Evolutionary conservation across 495 filamentous ascomycete species (phyloP).

Genomic region (Podospora comata): DNA sequence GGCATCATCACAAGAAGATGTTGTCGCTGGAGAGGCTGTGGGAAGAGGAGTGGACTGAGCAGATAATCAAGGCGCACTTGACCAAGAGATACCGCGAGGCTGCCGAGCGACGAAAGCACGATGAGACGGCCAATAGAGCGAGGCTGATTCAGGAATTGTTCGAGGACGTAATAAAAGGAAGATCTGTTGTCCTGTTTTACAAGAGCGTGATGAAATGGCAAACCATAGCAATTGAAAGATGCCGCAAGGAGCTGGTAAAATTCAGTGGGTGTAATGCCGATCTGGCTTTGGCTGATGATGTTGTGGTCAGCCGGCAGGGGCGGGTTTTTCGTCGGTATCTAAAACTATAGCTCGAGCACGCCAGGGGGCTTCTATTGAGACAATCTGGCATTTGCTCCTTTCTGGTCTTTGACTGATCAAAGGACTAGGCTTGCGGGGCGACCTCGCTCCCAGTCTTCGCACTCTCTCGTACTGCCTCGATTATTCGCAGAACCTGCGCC

Average conservation of each 20-base stretch:
- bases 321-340: background rate
- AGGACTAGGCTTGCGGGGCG: conserved; percentile 9
- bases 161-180: background rate
- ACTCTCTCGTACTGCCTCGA: conserved; percentile 70
- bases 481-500: conserved; percentile 66
- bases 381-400: background rate
- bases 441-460: conserved; percentile 62
- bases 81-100: background rate
- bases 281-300: background rate
- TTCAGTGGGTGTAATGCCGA: background rate
- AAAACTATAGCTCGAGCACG: background rate
- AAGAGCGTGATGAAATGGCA: background rate
- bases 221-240: background rate
- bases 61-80: conserved; percentile 1
- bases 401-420: background rate
- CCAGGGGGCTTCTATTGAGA: background rate
- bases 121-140: background rate
- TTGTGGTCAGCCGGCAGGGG: background rate
- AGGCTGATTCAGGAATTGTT: background rate
- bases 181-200: background rate
- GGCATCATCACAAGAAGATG: background rate
- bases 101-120: background rate
- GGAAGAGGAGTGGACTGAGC: conserved; percentile 8
- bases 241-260: background rate
- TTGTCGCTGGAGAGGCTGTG: background rate